Evolutionary conservation across 2,329 filamentous ascomycete species (phyloP).

Genomic region (Hypocrella siamensis): DNA sequence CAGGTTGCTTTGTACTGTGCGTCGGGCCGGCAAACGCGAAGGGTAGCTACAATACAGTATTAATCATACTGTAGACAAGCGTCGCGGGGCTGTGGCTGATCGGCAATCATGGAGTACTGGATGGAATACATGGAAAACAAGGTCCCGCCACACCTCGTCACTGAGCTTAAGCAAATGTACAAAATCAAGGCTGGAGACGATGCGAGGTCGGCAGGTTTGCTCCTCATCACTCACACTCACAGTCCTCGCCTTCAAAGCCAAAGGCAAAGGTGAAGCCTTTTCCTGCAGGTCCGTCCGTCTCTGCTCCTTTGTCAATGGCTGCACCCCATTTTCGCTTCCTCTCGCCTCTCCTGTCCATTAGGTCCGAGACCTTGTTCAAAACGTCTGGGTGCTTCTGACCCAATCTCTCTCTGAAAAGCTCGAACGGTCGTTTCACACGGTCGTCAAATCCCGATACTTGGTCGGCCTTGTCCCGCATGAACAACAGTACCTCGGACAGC

Average conservation of each 20-base stretch:
- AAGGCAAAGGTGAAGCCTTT: conserved; percentile 40
- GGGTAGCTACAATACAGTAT: too few species aligned
- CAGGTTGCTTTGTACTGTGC: too few species aligned
- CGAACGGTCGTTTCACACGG: conserved; percentile 55
- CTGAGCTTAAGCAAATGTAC: too few species aligned
- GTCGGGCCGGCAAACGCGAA: too few species aligned
- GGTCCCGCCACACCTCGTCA: too few species aligned
- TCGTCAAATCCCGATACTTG: conserved; percentile 77
- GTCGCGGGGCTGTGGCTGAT: too few species aligned
- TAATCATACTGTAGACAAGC: too few species aligned
- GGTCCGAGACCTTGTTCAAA: conserved; percentile 47
- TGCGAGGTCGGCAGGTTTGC: too few species aligned
- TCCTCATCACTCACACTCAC: conserved; percentile 23
- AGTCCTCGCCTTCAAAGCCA: conserved; percentile 28
- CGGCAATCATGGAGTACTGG: too few species aligned
- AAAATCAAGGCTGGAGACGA: too few species aligned
- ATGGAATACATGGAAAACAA: too few species aligned
- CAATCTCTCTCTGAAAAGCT: conserved; percentile 58
- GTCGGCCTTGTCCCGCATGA: conserved; percentile 66
- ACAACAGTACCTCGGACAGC: conserved; percentile 59
- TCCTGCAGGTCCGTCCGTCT: conserved; percentile 12
- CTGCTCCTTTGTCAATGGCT: conserved; percentile 34
- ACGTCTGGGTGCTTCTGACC: conserved; percentile 45
- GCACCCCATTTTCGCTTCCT: conserved; percentile 82
- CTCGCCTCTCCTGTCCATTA: conserved; percentile 46